phyloP scores from a whole-genome alignment of 257 asterid species.

The Solanum medicagineum region DNA sequence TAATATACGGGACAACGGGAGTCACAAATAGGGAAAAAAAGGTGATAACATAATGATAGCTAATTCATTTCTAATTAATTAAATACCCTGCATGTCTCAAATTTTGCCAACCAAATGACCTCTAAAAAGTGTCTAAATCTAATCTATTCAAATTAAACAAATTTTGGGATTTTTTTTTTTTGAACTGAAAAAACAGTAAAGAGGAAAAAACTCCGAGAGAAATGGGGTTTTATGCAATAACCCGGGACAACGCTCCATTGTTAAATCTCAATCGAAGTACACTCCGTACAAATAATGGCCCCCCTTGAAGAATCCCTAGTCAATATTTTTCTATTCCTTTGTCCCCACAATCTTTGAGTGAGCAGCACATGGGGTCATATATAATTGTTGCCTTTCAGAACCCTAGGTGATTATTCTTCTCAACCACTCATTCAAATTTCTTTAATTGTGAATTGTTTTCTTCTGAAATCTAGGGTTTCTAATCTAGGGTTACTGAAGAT shows the following conservation, averaged over 20 bases:
- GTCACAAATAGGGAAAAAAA: too few species aligned
- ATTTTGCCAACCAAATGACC: too few species aligned
- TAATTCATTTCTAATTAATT: too few species aligned
- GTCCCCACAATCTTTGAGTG: background rate
- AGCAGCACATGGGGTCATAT: background rate
- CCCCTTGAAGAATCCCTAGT: background rate
- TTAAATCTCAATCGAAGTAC: background rate
- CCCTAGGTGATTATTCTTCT: background rate
- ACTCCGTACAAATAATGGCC: background rate
- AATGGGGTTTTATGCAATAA: background rate
- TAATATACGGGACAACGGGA: too few species aligned
- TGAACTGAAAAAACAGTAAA: background rate
- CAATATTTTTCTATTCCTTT: background rate
- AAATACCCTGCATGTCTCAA: too few species aligned
- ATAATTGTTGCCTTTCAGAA: background rate
- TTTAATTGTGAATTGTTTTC: background rate
- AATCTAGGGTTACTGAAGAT: background rate
- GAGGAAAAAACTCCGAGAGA: background rate
- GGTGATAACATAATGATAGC: too few species aligned
- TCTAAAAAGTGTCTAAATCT: too few species aligned
- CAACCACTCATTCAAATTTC: background rate
- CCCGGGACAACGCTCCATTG: background rate
- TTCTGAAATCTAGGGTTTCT: background rate
- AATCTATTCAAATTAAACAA: too few species aligned
- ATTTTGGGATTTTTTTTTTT: background rate